Conservation (phyloP, 1,284 basidiomycete genomes). For the Rhodotorula sp. region DNA sequence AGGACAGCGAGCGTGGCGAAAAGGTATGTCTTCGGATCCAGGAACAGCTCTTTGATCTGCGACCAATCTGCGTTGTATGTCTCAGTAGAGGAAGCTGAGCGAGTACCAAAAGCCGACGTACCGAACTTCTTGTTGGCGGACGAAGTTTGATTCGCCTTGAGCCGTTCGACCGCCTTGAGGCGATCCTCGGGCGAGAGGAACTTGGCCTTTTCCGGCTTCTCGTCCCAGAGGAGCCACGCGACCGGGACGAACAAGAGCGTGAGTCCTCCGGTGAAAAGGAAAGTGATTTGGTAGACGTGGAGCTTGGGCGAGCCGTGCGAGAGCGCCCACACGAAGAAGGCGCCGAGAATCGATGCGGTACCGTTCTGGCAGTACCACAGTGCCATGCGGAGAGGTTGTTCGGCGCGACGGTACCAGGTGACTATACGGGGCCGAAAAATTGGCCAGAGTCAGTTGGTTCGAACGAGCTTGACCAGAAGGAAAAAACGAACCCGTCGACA, state of each 20-base stretch:
- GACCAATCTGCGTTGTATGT: constrained; percentile 38
- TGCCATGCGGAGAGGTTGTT: constrained; percentile 40
- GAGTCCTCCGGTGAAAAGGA: constrained; percentile 49
- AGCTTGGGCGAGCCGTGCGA: constrained; percentile 38
- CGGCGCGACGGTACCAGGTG: constrained; percentile 36
- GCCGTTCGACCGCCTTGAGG: constrained; percentile 51
- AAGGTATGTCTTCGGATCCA: constrained; percentile 50
- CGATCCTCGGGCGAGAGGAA: constrained; percentile 51
- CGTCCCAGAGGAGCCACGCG: constrained; percentile 46
- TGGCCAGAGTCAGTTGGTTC: neutral
- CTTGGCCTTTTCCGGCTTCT: constrained; percentile 47
- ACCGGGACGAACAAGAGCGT: constrained; percentile 50
- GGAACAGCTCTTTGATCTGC: constrained; percentile 50
- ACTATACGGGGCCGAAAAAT: neutral
- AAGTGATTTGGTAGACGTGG: constrained; percentile 50
- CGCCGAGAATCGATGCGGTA: constrained; percentile 34
- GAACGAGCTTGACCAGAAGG: neutral
- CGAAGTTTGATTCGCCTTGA: constrained; percentile 52
- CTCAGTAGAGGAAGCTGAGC: no score
- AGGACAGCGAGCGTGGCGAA: constrained; percentile 45
- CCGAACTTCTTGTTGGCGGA: constrained; percentile 35
- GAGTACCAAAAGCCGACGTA: neutral
- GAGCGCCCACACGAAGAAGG: constrained; percentile 14
- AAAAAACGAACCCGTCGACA: constrained; percentile 25
- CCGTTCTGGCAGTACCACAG: constrained; percentile 31